These are phyloP conservation scores for Calocera viscosa DNA, from an alignment of 768 basidiomycete genomes.

Conservation along the genomic window DNA sequence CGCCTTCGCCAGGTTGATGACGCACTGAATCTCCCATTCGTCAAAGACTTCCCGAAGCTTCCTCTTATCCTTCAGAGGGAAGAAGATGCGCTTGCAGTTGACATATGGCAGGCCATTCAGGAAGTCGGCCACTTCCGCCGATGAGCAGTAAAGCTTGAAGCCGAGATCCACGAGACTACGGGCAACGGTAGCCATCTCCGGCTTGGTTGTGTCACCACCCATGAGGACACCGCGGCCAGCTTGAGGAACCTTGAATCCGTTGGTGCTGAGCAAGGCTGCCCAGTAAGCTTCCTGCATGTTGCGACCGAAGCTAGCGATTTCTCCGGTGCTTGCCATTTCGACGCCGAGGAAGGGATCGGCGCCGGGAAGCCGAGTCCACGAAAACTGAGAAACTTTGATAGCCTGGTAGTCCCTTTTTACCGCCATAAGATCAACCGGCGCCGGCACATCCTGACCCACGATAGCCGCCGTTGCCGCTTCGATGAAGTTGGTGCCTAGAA, in stretches of 20 bases:
- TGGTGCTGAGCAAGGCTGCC: conserved; percentile 87
- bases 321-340: conserved; percentile 97
- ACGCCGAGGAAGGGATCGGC: conserved; percentile 96
- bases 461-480: conserved; percentile 85
- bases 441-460: conserved; percentile 72
- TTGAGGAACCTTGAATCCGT: conserved; percentile 84
- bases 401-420: conserved; percentile 80
- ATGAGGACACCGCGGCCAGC: conserved; percentile 78
- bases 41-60: conserved; percentile 87
- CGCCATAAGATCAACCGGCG: conserved; percentile 83
- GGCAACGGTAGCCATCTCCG: conserved; percentile 76
- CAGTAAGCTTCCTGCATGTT: conserved; percentile 94
- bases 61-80: conserved; percentile 94
- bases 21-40: conserved; percentile 86
- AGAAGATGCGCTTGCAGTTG: conserved; percentile 75
- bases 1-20: conserved; percentile 79
- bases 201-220: conserved; percentile 77
- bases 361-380: conserved; percentile 90
- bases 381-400: conserved; percentile 97
- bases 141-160: conserved; percentile 91
- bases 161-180: conserved; percentile 71
- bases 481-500: conserved; percentile 93
- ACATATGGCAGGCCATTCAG: conserved; percentile 70
- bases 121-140: conserved; percentile 62
- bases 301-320: conserved; percentile 90